Evolutionary conservation across 2,329 filamentous ascomycete genomes (phyloP).

Genomic region (Hymenoscyphus repandus): DNA sequence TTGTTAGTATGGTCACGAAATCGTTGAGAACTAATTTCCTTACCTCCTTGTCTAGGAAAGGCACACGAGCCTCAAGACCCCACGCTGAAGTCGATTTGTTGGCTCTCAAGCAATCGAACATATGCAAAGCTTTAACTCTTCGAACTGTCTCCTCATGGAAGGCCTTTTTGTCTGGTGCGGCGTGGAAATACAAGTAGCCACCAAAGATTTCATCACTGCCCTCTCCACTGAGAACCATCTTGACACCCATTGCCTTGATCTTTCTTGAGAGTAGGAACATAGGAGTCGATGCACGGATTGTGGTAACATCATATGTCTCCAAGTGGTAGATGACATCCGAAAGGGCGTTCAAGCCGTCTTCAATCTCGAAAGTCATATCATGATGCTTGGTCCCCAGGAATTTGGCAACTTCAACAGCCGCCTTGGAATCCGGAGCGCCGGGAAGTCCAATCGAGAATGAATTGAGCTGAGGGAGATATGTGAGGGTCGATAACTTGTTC

Average conservation of each 20-base stretch:
- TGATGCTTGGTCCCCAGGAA: slow-evolving; percentile 98
- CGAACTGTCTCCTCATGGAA: slow-evolving; percentile 95
- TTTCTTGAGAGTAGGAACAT: slow-evolving; percentile 98
- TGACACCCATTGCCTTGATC: slow-evolving; percentile 99
- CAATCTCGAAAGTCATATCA: slow-evolving; percentile 95
- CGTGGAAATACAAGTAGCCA: slow-evolving; percentile 98
- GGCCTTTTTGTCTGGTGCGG: slow-evolving; percentile 81
- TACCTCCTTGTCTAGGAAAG: slow-evolving; percentile 91
- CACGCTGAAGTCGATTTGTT: slow-evolving; percentile 99
- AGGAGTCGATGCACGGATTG: slow-evolving; percentile 94
- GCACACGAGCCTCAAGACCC: slow-evolving; percentile 96
- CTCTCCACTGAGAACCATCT: slow-evolving; percentile 98
- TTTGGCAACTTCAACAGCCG: slow-evolving; percentile 87
- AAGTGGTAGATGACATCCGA: slow-evolving; percentile 98
- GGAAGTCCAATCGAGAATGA: slow-evolving; percentile 98
- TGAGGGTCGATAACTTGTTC: slow-evolving; percentile 82
- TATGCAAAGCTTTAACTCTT: slow-evolving; percentile 91
- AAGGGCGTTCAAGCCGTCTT: slow-evolving; percentile 93
- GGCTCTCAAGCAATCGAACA: slow-evolving; percentile 92
- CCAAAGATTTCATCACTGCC: slow-evolving; percentile 98
- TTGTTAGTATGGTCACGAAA: slow-evolving; percentile 14
- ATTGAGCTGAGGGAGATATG: slow-evolving; percentile 90
- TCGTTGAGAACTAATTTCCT: slow-evolving; percentile 18
- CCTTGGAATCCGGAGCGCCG: slow-evolving; percentile 84
- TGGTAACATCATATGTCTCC: slow-evolving; percentile 97